A percentile compares a stretch with the other conserved stretches of the same genome.
These are phyloP conservation scores for Mediolabrus comicus DNA, from an alignment of 108 stramenopile species.

Conservation along the genomic window DNA sequence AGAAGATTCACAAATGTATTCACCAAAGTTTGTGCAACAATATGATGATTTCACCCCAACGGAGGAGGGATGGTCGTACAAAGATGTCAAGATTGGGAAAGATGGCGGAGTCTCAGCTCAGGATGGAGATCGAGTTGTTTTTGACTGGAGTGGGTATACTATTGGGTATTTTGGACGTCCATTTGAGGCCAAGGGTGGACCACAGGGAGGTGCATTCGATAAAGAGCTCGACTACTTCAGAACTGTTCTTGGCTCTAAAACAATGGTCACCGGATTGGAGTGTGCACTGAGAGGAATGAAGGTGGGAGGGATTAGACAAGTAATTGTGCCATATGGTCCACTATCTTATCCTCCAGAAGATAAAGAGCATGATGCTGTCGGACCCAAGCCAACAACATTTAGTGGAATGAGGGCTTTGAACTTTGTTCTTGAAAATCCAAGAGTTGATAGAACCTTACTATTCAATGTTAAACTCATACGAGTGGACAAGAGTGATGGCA, in stretches of 20 bases:
- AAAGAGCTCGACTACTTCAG: constrained; percentile 82
- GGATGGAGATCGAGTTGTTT: constrained; percentile 85
- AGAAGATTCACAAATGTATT: constrained; percentile 4
- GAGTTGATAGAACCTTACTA: constrained; percentile 88
- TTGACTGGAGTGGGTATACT: constrained; percentile 96
- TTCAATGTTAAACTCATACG: constrained; percentile 90
- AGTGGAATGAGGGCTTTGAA: constrained; percentile 86
- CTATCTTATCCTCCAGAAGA: constrained; percentile 77
- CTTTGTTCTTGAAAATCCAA: constrained; percentile 91
- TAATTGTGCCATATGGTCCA: constrained; percentile 82
- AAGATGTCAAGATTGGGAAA: constrained; percentile 67
- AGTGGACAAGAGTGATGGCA: constrained; percentile 88
- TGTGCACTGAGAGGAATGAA: constrained; percentile 74
- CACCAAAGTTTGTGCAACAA: constrained; percentile 70
- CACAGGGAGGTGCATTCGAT: constrained; percentile 90
- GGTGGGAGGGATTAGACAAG: constrained; percentile 85
- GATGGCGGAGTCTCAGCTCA: constrained; percentile 22
- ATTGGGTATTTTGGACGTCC: constrained; percentile 92
- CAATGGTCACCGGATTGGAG: constrained; percentile 79
- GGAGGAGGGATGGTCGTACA: constrained; percentile 67
- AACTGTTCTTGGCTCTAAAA: constrained; percentile 70
- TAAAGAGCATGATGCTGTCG: constrained; percentile 72
- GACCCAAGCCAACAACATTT: constrained; percentile 91
- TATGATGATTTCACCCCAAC: constrained; percentile 70
- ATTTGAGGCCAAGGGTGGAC: constrained; percentile 88